Conservation (phyloP, 805 yeast species). For the Saturnispora serradocipensis region DNA sequence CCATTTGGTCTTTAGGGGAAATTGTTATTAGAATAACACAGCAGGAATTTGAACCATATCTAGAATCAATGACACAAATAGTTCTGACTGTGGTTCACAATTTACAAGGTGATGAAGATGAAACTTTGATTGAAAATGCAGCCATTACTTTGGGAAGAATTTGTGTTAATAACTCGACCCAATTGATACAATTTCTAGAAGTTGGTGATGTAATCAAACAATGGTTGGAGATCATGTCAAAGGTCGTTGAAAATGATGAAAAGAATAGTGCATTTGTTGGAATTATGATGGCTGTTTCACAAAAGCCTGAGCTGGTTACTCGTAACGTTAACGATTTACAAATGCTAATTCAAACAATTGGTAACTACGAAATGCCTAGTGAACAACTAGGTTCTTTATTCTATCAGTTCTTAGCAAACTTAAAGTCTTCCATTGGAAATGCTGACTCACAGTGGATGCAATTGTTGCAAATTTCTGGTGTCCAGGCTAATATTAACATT, state of each 20-base stretch:
- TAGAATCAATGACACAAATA: constrained; percentile 43
- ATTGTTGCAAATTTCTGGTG: constrained; percentile 1
- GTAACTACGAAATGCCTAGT: constrained; percentile 43
- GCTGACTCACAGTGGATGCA: constrained; percentile 21
- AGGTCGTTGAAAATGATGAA: constrained; percentile 72
- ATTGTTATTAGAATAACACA: constrained; percentile 51
- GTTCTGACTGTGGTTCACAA: constrained; percentile 53
- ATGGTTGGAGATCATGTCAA: constrained; percentile 67
- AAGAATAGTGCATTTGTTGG: constrained; percentile 84
- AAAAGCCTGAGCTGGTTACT: constrained; percentile 56
- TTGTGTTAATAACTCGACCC: constrained; percentile 54
- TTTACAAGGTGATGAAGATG: constrained; percentile 37
- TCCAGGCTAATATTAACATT: constrained; percentile 18
- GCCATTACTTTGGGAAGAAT: constrained; percentile 86
- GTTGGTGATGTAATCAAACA: constrained; percentile 39
- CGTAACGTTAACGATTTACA: constrained; percentile 39
- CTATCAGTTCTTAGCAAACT: constrained; percentile 35
- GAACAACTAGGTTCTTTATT: constrained; percentile 36
- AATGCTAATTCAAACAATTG: constrained; percentile 51
- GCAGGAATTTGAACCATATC: constrained; percentile 40
- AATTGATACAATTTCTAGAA: constrained; percentile 14
- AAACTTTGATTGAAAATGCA: constrained; percentile 72
- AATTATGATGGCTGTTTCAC: constrained; percentile 56
- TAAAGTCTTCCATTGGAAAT: constrained; percentile 39
- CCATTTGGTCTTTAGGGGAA: constrained; percentile 92